phyloP scores from a whole-genome alignment of 352 stramenopile species.

The Detonula confervacea region DNA sequence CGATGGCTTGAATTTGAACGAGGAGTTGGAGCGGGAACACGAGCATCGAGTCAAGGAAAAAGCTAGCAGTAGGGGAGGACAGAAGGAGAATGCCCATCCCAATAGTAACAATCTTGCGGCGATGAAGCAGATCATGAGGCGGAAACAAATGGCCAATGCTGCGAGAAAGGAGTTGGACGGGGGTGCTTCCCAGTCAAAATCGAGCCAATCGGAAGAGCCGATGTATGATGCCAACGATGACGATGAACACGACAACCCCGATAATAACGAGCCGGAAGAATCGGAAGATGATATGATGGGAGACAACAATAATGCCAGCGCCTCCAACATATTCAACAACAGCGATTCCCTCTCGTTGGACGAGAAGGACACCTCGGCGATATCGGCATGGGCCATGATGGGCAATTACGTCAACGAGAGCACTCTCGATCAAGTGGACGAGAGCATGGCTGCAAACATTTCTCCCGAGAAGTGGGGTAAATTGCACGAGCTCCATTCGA shows the following conservation, averaged over 20 bases:
- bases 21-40: constrained; percentile 13
- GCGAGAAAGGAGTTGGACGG: constrained; percentile 3
- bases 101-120: constrained; percentile 24
- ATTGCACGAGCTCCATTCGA: no score
- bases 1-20: constrained; percentile 34
- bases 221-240: no score
- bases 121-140: constrained; percentile 53
- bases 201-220: no score
- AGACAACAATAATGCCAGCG: background rate
- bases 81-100: constrained; percentile 24
- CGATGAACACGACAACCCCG: background rate
- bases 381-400: constrained; percentile 40
- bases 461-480: background rate
- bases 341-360: constrained; percentile 12
- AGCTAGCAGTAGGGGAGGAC: background rate
- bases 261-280: background rate
- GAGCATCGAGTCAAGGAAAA: background rate
- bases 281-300: no score
- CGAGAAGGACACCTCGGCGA: constrained; percentile 13
- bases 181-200: background rate
- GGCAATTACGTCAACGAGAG: constrained; percentile 43
- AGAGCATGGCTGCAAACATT: background rate
- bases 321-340: background rate
- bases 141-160: constrained; percentile 3
- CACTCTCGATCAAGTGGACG: constrained; percentile 1